Percentiles rank a stretch among this genome's conserved stretches.
Evolutionary conservation across 139 green algal genomes (phyloP).

Genomic region (Chlamydomonas incerta): DNA sequence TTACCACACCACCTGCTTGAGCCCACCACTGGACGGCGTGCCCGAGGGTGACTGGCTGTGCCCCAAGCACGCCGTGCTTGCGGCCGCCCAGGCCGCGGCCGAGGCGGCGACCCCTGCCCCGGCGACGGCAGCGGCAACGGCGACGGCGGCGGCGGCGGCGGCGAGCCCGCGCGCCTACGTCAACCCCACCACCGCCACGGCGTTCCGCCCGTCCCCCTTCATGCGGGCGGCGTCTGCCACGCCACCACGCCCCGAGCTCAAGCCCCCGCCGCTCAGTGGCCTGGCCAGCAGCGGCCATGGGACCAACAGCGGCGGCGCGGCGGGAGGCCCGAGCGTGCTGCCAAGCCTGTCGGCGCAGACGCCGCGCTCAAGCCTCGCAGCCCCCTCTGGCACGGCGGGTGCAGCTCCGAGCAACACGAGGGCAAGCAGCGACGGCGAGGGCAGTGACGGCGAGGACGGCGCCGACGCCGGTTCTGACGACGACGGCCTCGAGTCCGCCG

Average conservation of each 20-base stretch:
- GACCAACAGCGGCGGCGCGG: neutral
- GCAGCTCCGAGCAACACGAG: neutral
- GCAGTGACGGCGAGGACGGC: neutral
- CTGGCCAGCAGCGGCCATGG: neutral
- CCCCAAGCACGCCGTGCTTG: neutral
- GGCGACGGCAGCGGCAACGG: neutral
- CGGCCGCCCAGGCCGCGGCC: neutral
- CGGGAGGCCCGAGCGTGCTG: too few species aligned
- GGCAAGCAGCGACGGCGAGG: neutral
- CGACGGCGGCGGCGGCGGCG: too few species aligned
- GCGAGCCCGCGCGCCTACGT: too few species aligned
- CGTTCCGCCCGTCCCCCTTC: too few species aligned
- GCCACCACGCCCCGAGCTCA: too few species aligned
- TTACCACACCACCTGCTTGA: neutral
- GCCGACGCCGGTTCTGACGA: neutral
- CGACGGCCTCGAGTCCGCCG: neutral
- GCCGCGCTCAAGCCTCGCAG: too few species aligned
- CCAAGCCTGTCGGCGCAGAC: too few species aligned
- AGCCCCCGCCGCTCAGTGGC: too few species aligned
- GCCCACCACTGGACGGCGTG: neutral
- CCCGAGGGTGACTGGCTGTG: neutral
- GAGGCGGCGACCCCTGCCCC: neutral
- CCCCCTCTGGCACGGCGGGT: too few species aligned
- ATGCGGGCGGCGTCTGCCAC: too few species aligned
- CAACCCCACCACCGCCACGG: too few species aligned